phyloP scores from a whole-genome alignment of 2,329 filamentous ascomycete genomes.

The Exutisphaerella laricina region DNA sequence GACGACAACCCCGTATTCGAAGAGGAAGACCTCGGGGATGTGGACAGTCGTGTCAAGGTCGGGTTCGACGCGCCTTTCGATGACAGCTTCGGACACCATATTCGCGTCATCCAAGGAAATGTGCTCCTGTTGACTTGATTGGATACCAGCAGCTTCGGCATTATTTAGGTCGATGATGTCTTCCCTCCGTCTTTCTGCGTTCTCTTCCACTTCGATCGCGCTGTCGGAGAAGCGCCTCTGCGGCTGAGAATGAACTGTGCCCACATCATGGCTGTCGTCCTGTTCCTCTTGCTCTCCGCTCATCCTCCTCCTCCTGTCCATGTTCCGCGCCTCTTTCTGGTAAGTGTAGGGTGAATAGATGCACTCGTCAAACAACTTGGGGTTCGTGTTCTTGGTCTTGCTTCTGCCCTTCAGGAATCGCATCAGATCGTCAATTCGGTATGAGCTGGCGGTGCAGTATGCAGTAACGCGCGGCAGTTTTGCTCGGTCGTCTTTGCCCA shows the following conservation, averaged over 20 bases:
- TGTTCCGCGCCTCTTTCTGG: constrained; percentile 36
- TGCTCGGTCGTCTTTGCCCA: constrained; percentile 89
- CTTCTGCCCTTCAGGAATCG: constrained; percentile 81
- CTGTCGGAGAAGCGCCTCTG: constrained; percentile 69
- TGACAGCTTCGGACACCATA: constrained; percentile 5
- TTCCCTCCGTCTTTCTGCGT: constrained; percentile 32
- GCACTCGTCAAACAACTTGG: constrained; percentile 94
- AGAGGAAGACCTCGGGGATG: constrained; percentile 90
- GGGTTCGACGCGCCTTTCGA: constrained; percentile 40
- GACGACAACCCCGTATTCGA: constrained; percentile 95
- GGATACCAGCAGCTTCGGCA: constrained; percentile 9
- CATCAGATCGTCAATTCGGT: constrained; percentile 84
- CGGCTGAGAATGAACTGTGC: constrained; percentile 33
- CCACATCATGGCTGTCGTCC: constrained; percentile 7
- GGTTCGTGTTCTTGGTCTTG: constrained; percentile 70
- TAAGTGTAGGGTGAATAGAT: constrained; percentile 95
- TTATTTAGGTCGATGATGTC: constrained; percentile 33
- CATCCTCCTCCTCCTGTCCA: constrained; percentile 18
- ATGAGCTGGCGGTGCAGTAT: constrained; percentile 90
- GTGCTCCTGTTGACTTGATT: constrained; percentile 1
- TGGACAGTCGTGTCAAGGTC: constrained; percentile 86
- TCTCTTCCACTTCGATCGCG: constrained; percentile 60
- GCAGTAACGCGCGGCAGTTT: constrained; percentile 86
- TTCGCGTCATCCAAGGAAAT: constrained; percentile 12
- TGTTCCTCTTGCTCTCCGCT: constrained; percentile 20